Evolutionary conservation across 768 basidiomycete genomes (phyloP), one percentile per base, ranked within the genome.

Genomic region (Russula griseocarnosa): DNA sequence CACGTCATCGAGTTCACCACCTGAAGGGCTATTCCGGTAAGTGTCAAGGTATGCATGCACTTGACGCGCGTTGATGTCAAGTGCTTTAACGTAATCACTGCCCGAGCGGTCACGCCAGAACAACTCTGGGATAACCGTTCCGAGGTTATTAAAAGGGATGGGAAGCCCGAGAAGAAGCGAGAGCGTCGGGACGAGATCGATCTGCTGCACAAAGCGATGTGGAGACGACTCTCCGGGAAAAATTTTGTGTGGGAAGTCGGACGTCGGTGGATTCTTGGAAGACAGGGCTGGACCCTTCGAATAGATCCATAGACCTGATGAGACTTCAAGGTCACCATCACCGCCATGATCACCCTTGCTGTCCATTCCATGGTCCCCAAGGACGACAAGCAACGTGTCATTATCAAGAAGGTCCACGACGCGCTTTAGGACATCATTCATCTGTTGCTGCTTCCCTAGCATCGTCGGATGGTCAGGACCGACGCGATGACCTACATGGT

Each of bases 341-440:
- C 97, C 96, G 0, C 97, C 97, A 69, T 98, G 96, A 69, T 99
- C 95, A 2, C 97, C 97, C 24, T 88, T 82, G 46, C 83, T 79
- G 70, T 98, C 94, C 97, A 99, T 98, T 0, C 97, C 97, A 70
- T 98, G 97, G 72, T 99, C 96, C 1, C 97, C 97, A 1, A 98
- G 78, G 1, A 99, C 82, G 60, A 99, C 84, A 6, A 99, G 81
- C 0, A 99, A 78, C 0, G 97, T 98, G 55, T 96, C 89, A n/a
- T 90, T 79, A 59, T 97, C 88, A 55, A 97, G 72, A 18, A 79
- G 67, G 0, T 84, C 81, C 6, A 98, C 91, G 5, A 96, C 86
- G 7, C 83, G 79, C 14, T 74, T 73, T 2, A 99, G 76, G 0
- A 97, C 86, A 32, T 79, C 72, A 72, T 98, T 86, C 92, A 98